Base-by-base conservation (phyloP, 1,284 basidiomycete species). In the Bjerkandera adusta region DNA sequence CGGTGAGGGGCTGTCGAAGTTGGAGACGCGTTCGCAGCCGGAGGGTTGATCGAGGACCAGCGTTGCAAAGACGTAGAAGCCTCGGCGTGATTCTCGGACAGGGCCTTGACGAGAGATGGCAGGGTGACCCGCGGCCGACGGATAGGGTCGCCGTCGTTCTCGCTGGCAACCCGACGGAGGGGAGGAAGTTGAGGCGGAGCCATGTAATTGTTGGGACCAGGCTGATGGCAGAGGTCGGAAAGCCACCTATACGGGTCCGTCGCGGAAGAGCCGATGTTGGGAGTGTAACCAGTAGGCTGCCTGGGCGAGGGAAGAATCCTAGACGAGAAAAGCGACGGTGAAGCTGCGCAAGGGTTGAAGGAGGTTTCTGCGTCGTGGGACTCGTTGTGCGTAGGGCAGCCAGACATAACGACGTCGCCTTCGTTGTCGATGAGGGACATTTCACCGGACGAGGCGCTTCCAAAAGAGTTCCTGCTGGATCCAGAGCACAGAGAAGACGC, bases 31-130 rank as follows among this genome's bases (percentile, higher is more conserved):
- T 25, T 12, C n/a, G 22, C 15, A 35, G 21, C 12, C 15, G 10
- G 18, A 4, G 24, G 15, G 15, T 18, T n/a, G n/a, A n/a, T n/a
- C 21, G 20, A 15, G 42, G 29, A 15, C 15, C 5, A 35, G 12
- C 12, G 11, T 12, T 20, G 32, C 42, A 21, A 16, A 15, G 36
- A 27, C 18, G 30, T 46, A 33, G 26, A 21, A 38, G 18, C 8
- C 30, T 13, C 40, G 40, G 26, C 43, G 43, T 3, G n/a, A 36
- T 41, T 37, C n/a, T 41, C 45, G 16, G 41, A 47, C 13, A 51
- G 41, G 8, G 49, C 40, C 36, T 51, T 47, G 45, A 51, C 47
- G 27, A 51, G 41, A 15, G 49, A 45, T 10, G 49, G 49, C 4
- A 51, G 45, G 7, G 38, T 43, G 33, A 44, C 36, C 18, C 45